Percentiles rank a stretch among this genome's conserved stretches.
Evolutionary conservation across 2,329 filamentous ascomycete species (phyloP).

Genomic region (Dothistroma pini): DNA sequence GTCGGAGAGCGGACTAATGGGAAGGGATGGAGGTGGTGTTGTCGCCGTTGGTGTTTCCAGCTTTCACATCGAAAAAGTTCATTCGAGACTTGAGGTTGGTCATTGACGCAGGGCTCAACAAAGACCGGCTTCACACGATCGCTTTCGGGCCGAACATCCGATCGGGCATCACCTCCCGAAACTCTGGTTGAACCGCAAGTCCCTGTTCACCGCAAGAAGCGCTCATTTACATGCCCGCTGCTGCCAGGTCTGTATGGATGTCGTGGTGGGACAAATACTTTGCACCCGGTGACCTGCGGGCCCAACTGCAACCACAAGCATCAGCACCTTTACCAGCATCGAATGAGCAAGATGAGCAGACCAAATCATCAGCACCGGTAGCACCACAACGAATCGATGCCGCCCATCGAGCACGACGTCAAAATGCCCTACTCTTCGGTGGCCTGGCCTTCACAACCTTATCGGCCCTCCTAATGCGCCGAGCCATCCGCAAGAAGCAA

Average conservation of each 20-base stretch:
- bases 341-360: neutral
- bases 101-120: neutral
- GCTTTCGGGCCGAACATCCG: neutral
- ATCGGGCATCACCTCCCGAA: neutral
- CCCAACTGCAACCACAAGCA: constrained; percentile 7
- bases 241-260: constrained; percentile 23
- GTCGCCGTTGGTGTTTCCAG: neutral
- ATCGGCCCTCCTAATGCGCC: constrained; percentile 60
- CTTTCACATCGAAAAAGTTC: neutral
- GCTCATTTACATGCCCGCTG: neutral
- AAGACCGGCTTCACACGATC: neutral
- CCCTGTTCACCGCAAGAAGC: neutral
- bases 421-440: constrained; percentile 59
- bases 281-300: constrained; percentile 33
- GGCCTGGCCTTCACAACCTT: constrained; percentile 73
- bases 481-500: constrained; percentile 66
- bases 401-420: constrained; percentile 28
- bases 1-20: neutral
- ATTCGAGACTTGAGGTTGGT: neutral
- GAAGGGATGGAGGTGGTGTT: neutral
- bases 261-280: constrained; percentile 35
- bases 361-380: constrained; percentile 8
- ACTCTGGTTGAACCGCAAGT: neutral
- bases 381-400: constrained; percentile 24
- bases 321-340: neutral